These are phyloP conservation scores for Cytospora piceicola DNA, from an alignment of 2,329 filamentous ascomycete species.

Conservation along the genomic window DNA sequence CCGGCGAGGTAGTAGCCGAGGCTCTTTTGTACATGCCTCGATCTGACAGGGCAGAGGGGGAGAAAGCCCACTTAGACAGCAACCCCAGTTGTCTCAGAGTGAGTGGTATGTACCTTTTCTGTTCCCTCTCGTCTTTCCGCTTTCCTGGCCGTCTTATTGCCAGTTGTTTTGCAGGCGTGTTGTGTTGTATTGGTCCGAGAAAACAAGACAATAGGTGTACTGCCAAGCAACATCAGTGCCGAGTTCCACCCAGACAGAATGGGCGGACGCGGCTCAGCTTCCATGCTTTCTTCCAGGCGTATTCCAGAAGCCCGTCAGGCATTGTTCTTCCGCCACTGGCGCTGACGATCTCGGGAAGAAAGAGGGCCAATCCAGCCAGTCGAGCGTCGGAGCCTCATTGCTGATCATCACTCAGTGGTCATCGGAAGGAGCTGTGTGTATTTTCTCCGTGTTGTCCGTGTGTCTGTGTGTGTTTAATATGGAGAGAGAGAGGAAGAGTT, in stretches of 20 bases:
- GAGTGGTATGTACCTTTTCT: not conserved
- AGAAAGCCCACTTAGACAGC: not conserved
- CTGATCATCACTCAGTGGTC: slow-evolving; percentile 10
- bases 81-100: not conserved
- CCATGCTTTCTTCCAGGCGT: slow-evolving; percentile 18
- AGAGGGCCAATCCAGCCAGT: not conserved
- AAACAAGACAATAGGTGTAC: not conserved
- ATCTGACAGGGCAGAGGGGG: not conserved
- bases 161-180: not conserved
- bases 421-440: slow-evolving; percentile 2
- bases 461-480: not conserved
- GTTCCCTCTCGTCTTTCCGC: not conserved
- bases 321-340: slow-evolving; percentile 30
- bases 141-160: not conserved
- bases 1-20: not conserved
- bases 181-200: not conserved
- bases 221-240: not conserved
- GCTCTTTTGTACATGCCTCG: not conserved
- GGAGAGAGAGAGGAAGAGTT: no score
- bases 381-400: not conserved
- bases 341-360: slow-evolving; percentile 17
- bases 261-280: not conserved
- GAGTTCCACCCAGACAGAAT: not conserved
- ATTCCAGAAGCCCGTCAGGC: slow-evolving; percentile 26
- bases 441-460: not conserved